Evolutionary conservation across 2,329 filamentous ascomycete species (phyloP).

Genomic region (Talaromyces sp.): DNA sequence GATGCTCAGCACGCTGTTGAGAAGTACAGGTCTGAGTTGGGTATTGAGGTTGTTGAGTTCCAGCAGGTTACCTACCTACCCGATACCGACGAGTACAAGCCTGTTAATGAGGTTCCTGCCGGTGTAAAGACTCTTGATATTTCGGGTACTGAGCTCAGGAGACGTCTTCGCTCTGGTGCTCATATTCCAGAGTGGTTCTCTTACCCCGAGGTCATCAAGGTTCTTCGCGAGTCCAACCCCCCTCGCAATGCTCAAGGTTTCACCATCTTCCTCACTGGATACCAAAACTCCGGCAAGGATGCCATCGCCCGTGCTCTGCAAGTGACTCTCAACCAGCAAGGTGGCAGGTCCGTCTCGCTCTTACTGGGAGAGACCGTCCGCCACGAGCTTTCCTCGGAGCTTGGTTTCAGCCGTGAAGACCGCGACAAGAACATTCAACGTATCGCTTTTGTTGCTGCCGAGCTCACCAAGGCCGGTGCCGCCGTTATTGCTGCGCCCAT

Average conservation of each 20-base stretch:
- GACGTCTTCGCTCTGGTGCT: slow-evolving; percentile 83
- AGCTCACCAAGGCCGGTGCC: slow-evolving; percentile 87
- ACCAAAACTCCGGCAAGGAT: slow-evolving; percentile 96
- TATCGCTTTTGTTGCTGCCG: slow-evolving; percentile 92
- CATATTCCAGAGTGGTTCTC: slow-evolving; percentile 99
- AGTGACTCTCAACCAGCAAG: slow-evolving; percentile 96
- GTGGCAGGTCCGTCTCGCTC: slow-evolving; percentile 89
- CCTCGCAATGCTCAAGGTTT: slow-evolving; percentile 90
- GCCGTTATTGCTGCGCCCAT: slow-evolving; percentile 97
- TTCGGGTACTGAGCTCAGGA: slow-evolving; percentile 85
- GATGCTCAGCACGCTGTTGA: slow-evolving; percentile 95
- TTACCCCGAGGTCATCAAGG: slow-evolving; percentile 96
- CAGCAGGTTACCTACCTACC: slow-evolving; percentile 99
- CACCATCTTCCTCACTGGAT: slow-evolving; percentile 96
- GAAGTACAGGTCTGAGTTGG: slow-evolving; percentile 94
- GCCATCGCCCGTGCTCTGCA: slow-evolving; percentile 93
- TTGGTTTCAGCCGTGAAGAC: slow-evolving; percentile 91
- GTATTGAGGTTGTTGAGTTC: slow-evolving; percentile 98
- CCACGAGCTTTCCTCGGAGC: slow-evolving; percentile 85
- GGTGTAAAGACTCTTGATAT: slow-evolving; percentile 86
- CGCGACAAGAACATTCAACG: slow-evolving; percentile 92
- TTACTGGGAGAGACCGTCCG: slow-evolving; percentile 95
- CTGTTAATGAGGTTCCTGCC: slow-evolving; percentile 81
- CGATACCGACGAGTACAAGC: slow-evolving; percentile 93
- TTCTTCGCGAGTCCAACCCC: slow-evolving; percentile 94